Evolutionary conservation across 768 basidiomycete genomes (phyloP), one percentile per base, ranked within the genome.

Genomic region (Amyloporia xantha): DNA sequence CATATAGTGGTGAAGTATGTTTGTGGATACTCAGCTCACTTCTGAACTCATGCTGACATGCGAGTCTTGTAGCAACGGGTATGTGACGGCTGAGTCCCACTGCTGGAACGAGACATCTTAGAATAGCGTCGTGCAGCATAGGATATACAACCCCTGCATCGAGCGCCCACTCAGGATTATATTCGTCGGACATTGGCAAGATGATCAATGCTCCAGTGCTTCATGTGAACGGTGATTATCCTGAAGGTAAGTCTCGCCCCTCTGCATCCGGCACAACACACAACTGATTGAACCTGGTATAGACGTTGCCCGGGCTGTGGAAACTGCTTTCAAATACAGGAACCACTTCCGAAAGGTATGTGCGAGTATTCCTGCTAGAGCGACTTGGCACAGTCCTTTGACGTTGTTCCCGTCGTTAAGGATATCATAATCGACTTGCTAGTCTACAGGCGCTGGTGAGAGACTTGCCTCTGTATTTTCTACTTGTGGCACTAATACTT

Each of bases 141-240:
- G 92, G 92, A 20, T 95, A 94, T 57, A 94, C 92, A 0, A 94
- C 92, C 0, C 91, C 91, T 0, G 86, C 90, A 0, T 82, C 87
- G 0, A 78, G 76, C 43, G 87, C 89, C 12, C 79, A 92, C 5
- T 93, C 91, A 1, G 91, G 87, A 0, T 60, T 88, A 27, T 96
- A 96, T 60, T 92, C 88, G 59, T 89, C 89, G 0, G 90, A 91
- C 61, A 70, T 89, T 30, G 89, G 85, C 4, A 94, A 94, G 68
- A 90, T 89, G 85, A 84, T 93, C 56, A 85, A 89, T 50, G 82
- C 88, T 0, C 93, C 92, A 1, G 79, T 94, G 3, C 62, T 95
- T 17, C 93, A 95, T 53, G 90, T 93, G 51, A 96, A 94, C 54
- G 92, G 92, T 4, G 93, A 96, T 62, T 71, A 85, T 62, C 90